These are phyloP conservation scores for Aspergillus chevalieri DNA, from an alignment of 2,329 filamentous ascomycete species.

Conservation along the genomic window DNA sequence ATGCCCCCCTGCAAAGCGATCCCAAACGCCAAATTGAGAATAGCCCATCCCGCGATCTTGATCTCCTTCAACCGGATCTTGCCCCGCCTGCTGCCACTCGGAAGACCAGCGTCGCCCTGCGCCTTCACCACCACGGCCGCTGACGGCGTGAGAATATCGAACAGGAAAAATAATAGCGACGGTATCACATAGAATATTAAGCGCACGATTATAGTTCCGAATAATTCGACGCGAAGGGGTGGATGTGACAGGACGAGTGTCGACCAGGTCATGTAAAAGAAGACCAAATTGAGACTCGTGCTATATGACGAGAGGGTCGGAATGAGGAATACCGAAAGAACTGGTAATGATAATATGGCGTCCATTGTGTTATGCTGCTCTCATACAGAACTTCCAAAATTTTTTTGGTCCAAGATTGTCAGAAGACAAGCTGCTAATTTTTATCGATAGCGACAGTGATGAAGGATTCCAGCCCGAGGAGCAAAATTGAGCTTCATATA, in stretches of 20 bases:
- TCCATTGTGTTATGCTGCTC: conserved; percentile 43
- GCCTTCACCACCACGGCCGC: conserved; percentile 64
- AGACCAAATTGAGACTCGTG: conserved; percentile 75
- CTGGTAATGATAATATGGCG: conserved; percentile 35
- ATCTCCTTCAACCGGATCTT: conserved; percentile 39
- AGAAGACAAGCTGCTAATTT: neutral
- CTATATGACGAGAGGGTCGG: conserved; percentile 56
- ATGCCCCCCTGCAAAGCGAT: conserved; percentile 50
- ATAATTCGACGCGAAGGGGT: conserved; percentile 66
- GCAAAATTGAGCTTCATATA: no score
- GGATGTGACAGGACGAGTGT: conserved; percentile 73
- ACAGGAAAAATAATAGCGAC: conserved; percentile 63
- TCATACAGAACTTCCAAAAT: neutral
- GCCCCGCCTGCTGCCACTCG: conserved; percentile 33
- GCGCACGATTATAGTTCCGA: conserved; percentile 63
- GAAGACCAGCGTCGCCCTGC: conserved; percentile 50
- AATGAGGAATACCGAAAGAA: conserved; percentile 23
- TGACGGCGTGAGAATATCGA: conserved; percentile 66
- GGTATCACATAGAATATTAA: conserved; percentile 67
- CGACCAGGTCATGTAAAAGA: conserved; percentile 88
- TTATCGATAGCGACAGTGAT: neutral
- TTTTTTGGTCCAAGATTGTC: neutral
- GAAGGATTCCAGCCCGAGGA: no score
- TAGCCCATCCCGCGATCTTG: conserved; percentile 48
- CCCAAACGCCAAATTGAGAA: conserved; percentile 51